Conservation (phyloP, 345 rosid species). For the Gossypium longicalyx region DNA sequence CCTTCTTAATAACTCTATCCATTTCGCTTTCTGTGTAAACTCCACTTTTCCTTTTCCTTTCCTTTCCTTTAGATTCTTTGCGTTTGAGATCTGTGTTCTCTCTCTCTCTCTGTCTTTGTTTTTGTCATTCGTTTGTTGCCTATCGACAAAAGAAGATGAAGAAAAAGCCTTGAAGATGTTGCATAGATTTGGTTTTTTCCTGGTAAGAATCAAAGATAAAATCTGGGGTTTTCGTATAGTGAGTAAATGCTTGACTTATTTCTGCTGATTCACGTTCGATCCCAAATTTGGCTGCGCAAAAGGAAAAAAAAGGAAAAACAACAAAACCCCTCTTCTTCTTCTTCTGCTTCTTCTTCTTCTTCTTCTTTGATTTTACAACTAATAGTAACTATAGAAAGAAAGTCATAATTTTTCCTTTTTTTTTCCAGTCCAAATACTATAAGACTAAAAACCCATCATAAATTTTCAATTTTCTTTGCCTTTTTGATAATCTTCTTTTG, state of each 20-base stretch:
- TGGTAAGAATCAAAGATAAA: slow-evolving; percentile 15
- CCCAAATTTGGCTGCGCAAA: slow-evolving; percentile 39
- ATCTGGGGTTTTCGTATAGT: background rate
- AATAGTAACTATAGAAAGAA: background rate
- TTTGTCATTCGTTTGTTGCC: too few relatives aligned
- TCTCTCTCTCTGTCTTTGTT: background rate
- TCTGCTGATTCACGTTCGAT: slow-evolving; percentile 33
- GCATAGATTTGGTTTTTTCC: background rate
- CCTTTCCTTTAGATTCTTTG: background rate
- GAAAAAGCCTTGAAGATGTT: slow-evolving; percentile 10
- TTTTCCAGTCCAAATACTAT: background rate
- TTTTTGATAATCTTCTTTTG: background rate
- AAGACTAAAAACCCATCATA: background rate
- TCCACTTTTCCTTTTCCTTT: background rate
- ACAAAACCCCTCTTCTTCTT: background rate
- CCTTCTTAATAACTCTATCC: slow-evolving; percentile 16
- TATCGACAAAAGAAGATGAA: too few relatives aligned
- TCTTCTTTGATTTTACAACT: background rate
- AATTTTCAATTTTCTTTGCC: background rate
- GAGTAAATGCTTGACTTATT: slow-evolving; percentile 29
- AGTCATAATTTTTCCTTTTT: background rate
- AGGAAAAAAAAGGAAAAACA: slow-evolving; percentile 25
- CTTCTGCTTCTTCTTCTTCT: background rate
- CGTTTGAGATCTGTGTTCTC: background rate
- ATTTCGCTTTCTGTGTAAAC: slow-evolving; percentile 13